phyloP scores from a whole-genome alignment of 371 early-diverging fungal genomes.

The Coemansia sp. region DNA sequence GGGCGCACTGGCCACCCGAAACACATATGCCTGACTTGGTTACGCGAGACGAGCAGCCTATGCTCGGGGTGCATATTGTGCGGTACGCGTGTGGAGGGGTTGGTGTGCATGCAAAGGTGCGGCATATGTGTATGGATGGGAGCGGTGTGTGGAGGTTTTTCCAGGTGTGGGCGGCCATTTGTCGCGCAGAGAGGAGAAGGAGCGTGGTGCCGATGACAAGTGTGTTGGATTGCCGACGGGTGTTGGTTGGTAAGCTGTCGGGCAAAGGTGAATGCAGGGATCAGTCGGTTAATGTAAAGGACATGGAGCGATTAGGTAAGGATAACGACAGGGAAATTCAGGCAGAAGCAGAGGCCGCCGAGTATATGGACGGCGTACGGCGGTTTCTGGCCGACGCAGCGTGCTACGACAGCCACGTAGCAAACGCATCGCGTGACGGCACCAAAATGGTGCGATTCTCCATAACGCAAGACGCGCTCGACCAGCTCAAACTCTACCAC shows the following conservation, averaged over 20 bases:
- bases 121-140: conserved; percentile 6
- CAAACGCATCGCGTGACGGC: neutral
- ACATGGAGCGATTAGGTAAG: too few species aligned
- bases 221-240: too few species aligned
- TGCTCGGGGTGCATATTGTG: conserved; percentile 24
- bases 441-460: conserved; percentile 1
- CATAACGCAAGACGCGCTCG: neutral
- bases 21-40: conserved; percentile 4
- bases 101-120: neutral
- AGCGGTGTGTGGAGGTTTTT: conserved; percentile 2
- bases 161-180: neutral
- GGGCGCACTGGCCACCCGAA: conserved; percentile 26
- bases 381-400: neutral
- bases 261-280: too few species aligned
- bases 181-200: neutral
- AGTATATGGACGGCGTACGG: conserved; percentile 5
- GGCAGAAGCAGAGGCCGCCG: neutral
- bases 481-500: neutral
- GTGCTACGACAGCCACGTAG: too few species aligned
- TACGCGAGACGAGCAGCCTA: conserved; percentile 3
- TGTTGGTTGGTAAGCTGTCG: too few species aligned
- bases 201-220: too few species aligned
- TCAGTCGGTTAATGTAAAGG: too few species aligned
- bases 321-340: too few species aligned
- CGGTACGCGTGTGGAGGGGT: conserved; percentile 5